Base-by-base conservation (phyloP, 306 rosid genomes). In the Medicago ruthenica region DNA sequence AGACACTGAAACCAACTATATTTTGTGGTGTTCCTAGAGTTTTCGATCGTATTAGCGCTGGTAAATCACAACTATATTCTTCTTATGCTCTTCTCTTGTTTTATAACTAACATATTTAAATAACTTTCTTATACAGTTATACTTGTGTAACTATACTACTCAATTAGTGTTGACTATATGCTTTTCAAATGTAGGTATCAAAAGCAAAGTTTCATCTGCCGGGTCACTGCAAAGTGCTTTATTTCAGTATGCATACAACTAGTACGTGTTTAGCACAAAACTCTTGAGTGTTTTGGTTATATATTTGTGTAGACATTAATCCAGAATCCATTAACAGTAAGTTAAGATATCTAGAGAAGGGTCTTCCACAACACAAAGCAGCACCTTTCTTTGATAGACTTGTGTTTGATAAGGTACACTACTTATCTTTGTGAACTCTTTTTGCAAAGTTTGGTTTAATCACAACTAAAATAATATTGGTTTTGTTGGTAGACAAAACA, bases 21-120 rank as follows among this genome's bases (percentile, higher is more conserved):
- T 95, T 92, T 78, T 95, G 93, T 73, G 97, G 94, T 42, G 98
- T 95, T 65, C 97, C 98, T 62, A 88, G 98, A 80, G 97, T 95
- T 79, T 95, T 83, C 55, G 98, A 95, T 70, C 88, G 92, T 31
- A 84, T 92, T 70, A 84, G 83, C 67, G 16, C 83, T 0, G 97
- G 97, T 92, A 85, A 45, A 20, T 55, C 39, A 57, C 44, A 4
- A 21, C 8, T 64, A 37, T 64, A 18, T 57, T 13, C 57, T 20
- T 34, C 44, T 71, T 8, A 61, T 47, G 6, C 37, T 34, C 37
- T 34, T 34, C 7, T 34, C 37, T 5, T 34, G 37, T 69, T 36
- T 8, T 76, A 24, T 51, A 48, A 21, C 18, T 44, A 39, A 9
- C 59, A 45, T 44, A 31, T 54, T 58, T 1, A 47, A 77, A 45